Evolutionary conservation across 176 grass and related monocot species (phyloP).

Genomic region (Cenchrus purpureus): DNA sequence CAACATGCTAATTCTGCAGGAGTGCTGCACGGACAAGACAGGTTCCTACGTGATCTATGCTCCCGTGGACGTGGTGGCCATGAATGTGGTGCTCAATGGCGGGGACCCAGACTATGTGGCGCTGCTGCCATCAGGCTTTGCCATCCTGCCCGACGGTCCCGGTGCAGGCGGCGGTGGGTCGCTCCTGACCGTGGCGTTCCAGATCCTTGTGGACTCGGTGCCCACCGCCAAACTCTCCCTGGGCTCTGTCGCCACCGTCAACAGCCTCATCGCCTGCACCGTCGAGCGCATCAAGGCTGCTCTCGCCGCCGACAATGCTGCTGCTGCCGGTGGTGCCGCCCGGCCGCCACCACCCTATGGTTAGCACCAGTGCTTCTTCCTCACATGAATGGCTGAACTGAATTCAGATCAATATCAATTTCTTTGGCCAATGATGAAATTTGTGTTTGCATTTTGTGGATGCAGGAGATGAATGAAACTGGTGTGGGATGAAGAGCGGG

Average conservation of each 20-base stretch:
- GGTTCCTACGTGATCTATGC: slow-evolving; percentile 89
- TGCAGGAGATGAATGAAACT: slow-evolving; percentile 32
- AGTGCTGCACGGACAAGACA: slow-evolving; percentile 71
- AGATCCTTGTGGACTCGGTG: slow-evolving; percentile 82
- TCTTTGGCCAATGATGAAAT: not conserved
- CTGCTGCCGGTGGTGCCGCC: slow-evolving; percentile 10
- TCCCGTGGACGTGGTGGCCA: slow-evolving; percentile 78
- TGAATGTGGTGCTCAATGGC: slow-evolving; percentile 85
- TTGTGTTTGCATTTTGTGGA: not conserved
- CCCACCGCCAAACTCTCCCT: slow-evolving; percentile 87
- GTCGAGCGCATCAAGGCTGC: slow-evolving; percentile 88
- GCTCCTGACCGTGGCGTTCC: slow-evolving; percentile 84
- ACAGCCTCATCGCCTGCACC: slow-evolving; percentile 83
- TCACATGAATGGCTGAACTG: not conserved
- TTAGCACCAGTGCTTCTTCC: not conserved
- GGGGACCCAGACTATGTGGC: slow-evolving; percentile 81
- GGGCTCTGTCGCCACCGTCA: slow-evolving; percentile 86
- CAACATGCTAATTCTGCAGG: slow-evolving; percentile 93
- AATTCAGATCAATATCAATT: not conserved
- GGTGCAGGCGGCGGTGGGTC: slow-evolving; percentile 46
- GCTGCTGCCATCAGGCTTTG: slow-evolving; percentile 75
- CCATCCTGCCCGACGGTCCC: slow-evolving; percentile 78
- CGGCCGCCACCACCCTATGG: slow-evolving; percentile 33
- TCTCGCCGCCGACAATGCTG: slow-evolving; percentile 43
- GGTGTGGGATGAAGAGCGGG: slow-evolving; percentile 49